Evolutionary conservation across 108 stramenopile species (phyloP), one percentile per base, ranked within the genome.

Genomic region (Conticribra guillardii): DNA sequence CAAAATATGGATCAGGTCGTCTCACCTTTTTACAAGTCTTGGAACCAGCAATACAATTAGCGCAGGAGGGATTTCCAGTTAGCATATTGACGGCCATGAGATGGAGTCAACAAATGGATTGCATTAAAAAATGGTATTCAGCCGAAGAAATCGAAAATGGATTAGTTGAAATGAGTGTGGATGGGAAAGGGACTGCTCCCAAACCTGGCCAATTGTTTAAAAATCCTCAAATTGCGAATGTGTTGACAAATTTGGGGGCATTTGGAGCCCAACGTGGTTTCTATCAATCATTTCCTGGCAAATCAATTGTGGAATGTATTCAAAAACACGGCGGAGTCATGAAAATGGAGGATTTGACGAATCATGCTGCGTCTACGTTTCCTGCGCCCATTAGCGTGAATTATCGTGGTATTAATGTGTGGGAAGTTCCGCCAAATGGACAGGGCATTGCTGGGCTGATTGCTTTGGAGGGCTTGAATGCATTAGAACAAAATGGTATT

Each of bases 361-460:
- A 69, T 44, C 93, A 96, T 67, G 54, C 63, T 34, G 29, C 32
- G 0, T 91, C 90, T 19, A 71, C 84, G 21, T 94, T 90, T 61
- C 87, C 88, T 16, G 74, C 93, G 29, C 94, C 97, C 0, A 89
- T 97, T 21, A 60, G 62, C 3, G 89, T 87, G 3, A 54, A 74
- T 29, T 98, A 96, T 72, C 76, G 83, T 26, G 87, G 87, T 1
- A 69, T 88, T 33, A 62, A 77, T 16, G 62, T 98, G 9, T 94
- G 91, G 85, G 93, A 99, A 68, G 81, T 92, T 18, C 99, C 99
- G 16, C 99, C 99, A 11, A 95, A 91, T 64, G 94, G 96, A 23
- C 96, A 98, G 71, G 98, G 98, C 4, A 82, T 98, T 21, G 93
- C 96, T 18, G 97, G 87, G 7, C 76, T 98, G 31, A 87, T 98